Base-by-base conservation (phyloP, 441 rosid genomes). In the Croton setiger region DNA sequence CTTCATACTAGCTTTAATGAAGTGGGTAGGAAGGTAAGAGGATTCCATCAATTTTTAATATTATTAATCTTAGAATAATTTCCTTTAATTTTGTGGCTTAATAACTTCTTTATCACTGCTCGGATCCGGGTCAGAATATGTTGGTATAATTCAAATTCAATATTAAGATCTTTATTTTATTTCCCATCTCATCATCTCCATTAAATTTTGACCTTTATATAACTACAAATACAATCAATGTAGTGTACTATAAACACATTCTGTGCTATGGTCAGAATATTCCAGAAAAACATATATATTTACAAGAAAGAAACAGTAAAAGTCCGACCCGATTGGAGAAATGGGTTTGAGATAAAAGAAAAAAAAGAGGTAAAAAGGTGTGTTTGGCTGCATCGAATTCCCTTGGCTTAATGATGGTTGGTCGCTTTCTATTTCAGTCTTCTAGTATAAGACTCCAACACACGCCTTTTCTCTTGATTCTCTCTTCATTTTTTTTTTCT, bases 21-120 rank as follows among this genome's bases (percentile, higher is more conserved):
- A 86, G 86, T 90, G 93, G 88, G 75, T 69, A 43, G 81, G 85
- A 92, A 90, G 96, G 87, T 86, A 85, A 81, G 72, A 79, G 87
- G 92, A 90, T 92, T 88, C 98, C 82, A 81, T 67, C 59, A 63
- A 7, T 23, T 23, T 52, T 9, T 47, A 18, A 11, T 47, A n/a
- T n/a, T n/a, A n/a, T n/a, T n/a, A 47, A 47, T 12, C 31, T 27
- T 27, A 27, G 31, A 27, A 27, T 27, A 27, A 27, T 27, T 27
- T 27, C 31, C 18, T 67, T 60, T 23, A 64, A 14, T 13, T 47
- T 47, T 47, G 3, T 47, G 5, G 51, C n/a, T 4, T 27, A 27
- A 27, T 0, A 12, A 27, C 44, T 72, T 47, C 52, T 13, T 60
- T 41, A 53, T 23, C 36, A 60, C 68, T 35, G 13, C 18, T 51